phyloP scores from a whole-genome alignment of 441 rosid species.

The Bruguiera hainesii region DNA sequence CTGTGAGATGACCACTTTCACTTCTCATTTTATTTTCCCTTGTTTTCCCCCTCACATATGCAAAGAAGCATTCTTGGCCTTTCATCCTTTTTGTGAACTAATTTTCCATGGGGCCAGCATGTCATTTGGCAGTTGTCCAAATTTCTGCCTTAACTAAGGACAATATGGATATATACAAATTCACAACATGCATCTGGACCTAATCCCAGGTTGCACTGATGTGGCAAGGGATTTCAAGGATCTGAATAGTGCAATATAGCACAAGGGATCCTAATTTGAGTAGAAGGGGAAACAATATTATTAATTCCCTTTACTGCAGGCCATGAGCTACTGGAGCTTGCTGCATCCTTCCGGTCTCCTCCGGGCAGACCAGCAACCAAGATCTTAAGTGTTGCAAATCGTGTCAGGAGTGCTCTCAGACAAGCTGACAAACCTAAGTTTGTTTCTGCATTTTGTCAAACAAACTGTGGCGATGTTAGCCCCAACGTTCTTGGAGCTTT shows the following conservation, averaged over 20 bases:
- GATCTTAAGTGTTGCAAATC: constrained; percentile 58
- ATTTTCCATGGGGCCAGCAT: too few species aligned
- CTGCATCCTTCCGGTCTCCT: constrained; percentile 68
- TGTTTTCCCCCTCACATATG: too few species aligned
- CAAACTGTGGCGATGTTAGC: constrained; percentile 95
- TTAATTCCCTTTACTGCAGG: constrained; percentile 36
- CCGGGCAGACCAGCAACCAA: constrained; percentile 65
- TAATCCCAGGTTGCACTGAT: too few species aligned
- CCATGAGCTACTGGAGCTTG: constrained; percentile 72
- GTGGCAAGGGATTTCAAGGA: too few species aligned
- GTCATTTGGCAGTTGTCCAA: too few species aligned
- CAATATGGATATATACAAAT: too few species aligned
- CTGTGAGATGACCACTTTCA: too few species aligned
- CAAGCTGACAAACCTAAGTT: constrained; percentile 66
- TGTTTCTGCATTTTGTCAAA: constrained; percentile 91
- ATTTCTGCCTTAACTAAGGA: too few species aligned
- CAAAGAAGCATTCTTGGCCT: too few species aligned
- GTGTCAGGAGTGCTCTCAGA: constrained; percentile 73
- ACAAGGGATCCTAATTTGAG: background rate
- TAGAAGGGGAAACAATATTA: background rate
- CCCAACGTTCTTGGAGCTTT: constrained; percentile 93
- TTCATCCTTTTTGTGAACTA: too few species aligned
- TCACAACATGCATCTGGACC: too few species aligned
- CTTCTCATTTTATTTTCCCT: too few species aligned
- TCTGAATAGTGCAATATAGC: background rate